Evolutionary conservation across 2,329 filamentous ascomycete genomes (phyloP), one percentile per base, ranked within the genome.

Genomic region (Pyrenophora graminea): DNA sequence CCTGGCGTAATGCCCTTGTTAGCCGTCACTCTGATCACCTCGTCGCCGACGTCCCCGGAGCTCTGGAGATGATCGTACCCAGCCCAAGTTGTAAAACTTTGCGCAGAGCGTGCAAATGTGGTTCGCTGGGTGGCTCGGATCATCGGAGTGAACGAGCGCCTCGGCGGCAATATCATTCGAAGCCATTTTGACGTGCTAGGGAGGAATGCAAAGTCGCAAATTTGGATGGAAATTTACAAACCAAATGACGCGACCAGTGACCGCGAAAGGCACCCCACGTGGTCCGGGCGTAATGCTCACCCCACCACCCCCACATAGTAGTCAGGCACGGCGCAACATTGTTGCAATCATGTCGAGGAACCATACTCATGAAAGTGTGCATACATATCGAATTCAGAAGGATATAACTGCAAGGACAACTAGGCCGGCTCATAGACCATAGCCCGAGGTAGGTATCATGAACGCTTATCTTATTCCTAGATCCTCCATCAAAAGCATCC

Each of bases 11-110:
- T 25, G 42, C 34, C 13, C 44, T 27, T 45, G 51, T 67, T 45
- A 67, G 63, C 53, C 36, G 21, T 51, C 31, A 43, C 27, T 55
- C 45, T 19, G 36, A 38, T 36, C 53, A 41, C 37, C 10, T 39
- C 30, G 42, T 25, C 60, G 32, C 33, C n/a, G 59, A 38, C 56
- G 57, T 61, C 60, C 58, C 55, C 48, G 17, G n/a, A 31, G 38
- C 27, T n/a, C 34, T 33, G 37, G 42, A 42, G 39, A 33, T 45
- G 10, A 13, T 41, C 58, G 48, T 69, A 84, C 93, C 93, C 94
- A 97, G 64, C 94, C 94, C 64, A 95, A 81, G 15, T 83, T 90
- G 84, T 96, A 99, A 78, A 99, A 99, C 72, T 93, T 94, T 68
- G 89, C 88, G 78, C 94, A 99, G 41, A 99, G 83, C 40, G 89